A percentile compares a stretch with the other conserved stretches of the same genome.
These are phyloP conservation scores for Caryopteris hybrid DNA, from an alignment of 305 asterid genomes.

Conservation along the genomic window DNA sequence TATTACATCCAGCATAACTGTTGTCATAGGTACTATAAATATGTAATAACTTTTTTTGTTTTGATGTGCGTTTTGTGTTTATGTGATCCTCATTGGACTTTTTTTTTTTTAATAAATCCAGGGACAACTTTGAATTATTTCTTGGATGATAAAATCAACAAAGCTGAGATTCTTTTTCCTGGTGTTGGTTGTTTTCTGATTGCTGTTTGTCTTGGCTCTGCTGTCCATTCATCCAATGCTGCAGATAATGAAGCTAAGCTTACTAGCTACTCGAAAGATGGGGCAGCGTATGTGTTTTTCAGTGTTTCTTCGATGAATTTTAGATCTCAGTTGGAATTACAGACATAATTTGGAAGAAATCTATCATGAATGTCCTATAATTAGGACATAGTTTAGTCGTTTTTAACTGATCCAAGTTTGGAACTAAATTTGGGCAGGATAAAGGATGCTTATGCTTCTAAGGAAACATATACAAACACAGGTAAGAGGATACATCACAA, in stretches of 20 bases:
- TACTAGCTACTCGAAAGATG: conserved; percentile 29
- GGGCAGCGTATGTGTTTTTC: conserved; percentile 25
- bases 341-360: neutral
- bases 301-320: neutral
- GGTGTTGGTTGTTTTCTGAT: conserved; percentile 66
- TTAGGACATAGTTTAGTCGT: neutral
- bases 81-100: neutral
- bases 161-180: conserved; percentile 64
- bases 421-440: conserved; percentile 32
- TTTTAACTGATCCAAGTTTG: neutral
- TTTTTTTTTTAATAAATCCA: conserved; percentile 18
- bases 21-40: conserved; percentile 64
- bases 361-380: neutral
- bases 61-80: neutral
- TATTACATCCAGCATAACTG: conserved; percentile 69
- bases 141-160: conserved; percentile 58
- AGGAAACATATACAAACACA: conserved; percentile 17
- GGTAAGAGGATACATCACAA: conserved; percentile 19
- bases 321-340: neutral
- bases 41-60: neutral
- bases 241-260: conserved; percentile 72
- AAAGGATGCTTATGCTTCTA: conserved; percentile 23
- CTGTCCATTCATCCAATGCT: conserved; percentile 75
- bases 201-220: conserved; percentile 83
- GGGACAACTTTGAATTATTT: conserved; percentile 64